A percentile compares a stretch with the other conserved stretches of the same genome.
phyloP scores from a whole-genome alignment of 306 rosid genomes.

The Prunus campanulata region DNA sequence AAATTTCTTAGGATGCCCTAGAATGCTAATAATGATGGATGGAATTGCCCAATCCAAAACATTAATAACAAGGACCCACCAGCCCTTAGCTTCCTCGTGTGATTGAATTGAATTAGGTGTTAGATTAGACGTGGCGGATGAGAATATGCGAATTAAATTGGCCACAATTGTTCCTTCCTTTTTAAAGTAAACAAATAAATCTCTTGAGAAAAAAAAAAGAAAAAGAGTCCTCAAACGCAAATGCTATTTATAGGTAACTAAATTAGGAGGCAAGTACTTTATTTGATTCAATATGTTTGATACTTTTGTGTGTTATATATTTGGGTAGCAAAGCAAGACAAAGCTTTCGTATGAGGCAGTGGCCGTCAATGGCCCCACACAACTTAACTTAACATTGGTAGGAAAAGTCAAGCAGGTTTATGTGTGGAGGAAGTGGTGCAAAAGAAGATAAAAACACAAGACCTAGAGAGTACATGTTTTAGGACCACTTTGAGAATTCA shows the following conservation, averaged over 20 bases:
- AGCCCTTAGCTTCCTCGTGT: background rate
- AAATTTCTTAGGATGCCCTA: background rate
- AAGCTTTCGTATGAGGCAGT: background rate
- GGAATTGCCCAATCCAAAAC: slow-evolving; percentile 11
- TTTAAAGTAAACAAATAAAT: slow-evolving; percentile 8
- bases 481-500: slow-evolving; percentile 50
- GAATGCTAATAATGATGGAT: too few species aligned
- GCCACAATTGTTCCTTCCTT: slow-evolving; percentile 13
- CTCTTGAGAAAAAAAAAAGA: background rate
- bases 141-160: slow-evolving; percentile 20
- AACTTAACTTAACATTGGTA: slow-evolving; percentile 23
- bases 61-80: background rate
- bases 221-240: background rate
- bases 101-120: slow-evolving; percentile 6
- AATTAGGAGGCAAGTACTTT: slow-evolving; percentile 27
- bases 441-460: slow-evolving; percentile 41
- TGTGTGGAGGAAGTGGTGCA: slow-evolving; percentile 44
- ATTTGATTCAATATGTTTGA: slow-evolving; percentile 26
- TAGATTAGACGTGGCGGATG: background rate
- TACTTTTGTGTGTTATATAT: slow-evolving; percentile 1
- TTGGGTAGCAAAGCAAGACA: background rate
- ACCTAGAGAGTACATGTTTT: slow-evolving; percentile 17
- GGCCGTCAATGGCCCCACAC: slow-evolving; percentile 38
- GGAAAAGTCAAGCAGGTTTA: slow-evolving; percentile 42
- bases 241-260: slow-evolving; percentile 27